A percentile compares a stretch with the other conserved stretches of the same genome.
Evolutionary conservation across 164 flowering plant species (phyloP).

Genomic region (Taxillus chinensis): DNA sequence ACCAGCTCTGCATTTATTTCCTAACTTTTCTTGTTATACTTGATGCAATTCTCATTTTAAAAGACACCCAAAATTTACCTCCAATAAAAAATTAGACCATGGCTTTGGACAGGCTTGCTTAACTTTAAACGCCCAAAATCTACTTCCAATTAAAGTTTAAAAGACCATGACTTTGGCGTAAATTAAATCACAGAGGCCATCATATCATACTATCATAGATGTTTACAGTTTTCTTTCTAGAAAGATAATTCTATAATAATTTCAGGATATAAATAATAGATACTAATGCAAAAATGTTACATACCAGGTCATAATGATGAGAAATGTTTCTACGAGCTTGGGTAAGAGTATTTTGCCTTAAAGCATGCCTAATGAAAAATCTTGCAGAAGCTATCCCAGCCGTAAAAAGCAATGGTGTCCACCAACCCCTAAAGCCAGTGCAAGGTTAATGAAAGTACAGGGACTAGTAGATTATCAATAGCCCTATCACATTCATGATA

Average conservation of each 20-base stretch:
- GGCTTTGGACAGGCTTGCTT: too few species aligned
- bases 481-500: neutral
- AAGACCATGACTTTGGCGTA: too few species aligned
- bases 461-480: neutral
- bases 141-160: too few species aligned
- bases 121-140: too few species aligned
- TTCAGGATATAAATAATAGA: neutral
- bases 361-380: conserved; percentile 57
- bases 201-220: too few species aligned
- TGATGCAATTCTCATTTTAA: too few species aligned
- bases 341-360: conserved; percentile 71
- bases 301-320: conserved; percentile 86
- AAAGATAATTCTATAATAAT: neutral
- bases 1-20: too few species aligned
- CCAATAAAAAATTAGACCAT: too few species aligned
- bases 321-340: conserved; percentile 93
- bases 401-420: conserved; percentile 79
- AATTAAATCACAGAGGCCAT: too few species aligned
- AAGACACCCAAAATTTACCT: too few species aligned
- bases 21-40: too few species aligned
- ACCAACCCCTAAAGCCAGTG: conserved; percentile 73
- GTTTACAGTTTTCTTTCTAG: too few species aligned
- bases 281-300: neutral
- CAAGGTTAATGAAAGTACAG: neutral
- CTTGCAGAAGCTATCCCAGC: conserved; percentile 80